A percentile compares a stretch with the other conserved stretches of the same genome.
Evolutionary conservation across 1,284 basidiomycete species (phyloP).

Genomic region (Marasmius sp.): DNA sequence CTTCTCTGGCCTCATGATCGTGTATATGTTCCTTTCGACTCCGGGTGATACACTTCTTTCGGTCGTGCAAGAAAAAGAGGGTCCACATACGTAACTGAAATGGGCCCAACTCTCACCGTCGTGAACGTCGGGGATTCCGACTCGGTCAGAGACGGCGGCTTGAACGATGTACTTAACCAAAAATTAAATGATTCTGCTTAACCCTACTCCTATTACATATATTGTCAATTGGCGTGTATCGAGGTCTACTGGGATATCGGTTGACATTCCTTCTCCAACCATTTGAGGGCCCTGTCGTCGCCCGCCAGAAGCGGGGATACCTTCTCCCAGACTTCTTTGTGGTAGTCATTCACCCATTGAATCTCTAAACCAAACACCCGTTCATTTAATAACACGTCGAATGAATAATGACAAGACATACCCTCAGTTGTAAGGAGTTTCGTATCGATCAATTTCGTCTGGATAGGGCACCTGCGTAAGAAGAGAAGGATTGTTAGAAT

Average conservation of each 20-base stretch:
- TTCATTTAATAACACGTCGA: not conserved
- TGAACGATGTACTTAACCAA: too few relatives aligned
- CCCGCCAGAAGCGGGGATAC: conserved; percentile 70
- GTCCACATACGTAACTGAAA: too few relatives aligned
- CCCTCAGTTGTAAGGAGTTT: conserved; percentile 55
- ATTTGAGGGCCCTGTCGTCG: conserved; percentile 73
- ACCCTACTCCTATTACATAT: too few relatives aligned
- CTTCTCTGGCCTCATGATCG: too few relatives aligned
- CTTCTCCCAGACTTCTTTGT: conserved; percentile 77
- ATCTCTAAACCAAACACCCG: conserved; percentile 45
- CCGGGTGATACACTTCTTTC: too few relatives aligned
- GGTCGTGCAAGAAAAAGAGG: too few relatives aligned
- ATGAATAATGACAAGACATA: not conserved
- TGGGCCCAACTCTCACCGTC: too few relatives aligned
- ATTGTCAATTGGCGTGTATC: too few relatives aligned
- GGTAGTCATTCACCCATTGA: conserved; percentile 86
- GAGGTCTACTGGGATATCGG: conserved; percentile 31
- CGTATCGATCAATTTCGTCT: conserved; percentile 78
- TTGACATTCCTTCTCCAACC: conserved; percentile 77
- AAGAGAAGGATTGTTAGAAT: not conserved
- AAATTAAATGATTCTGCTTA: too few relatives aligned
- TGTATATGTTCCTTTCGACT: too few relatives aligned
- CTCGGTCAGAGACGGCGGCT: too few relatives aligned
- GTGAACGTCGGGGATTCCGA: too few relatives aligned
- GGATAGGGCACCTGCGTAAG: conserved; percentile 72